Base-by-base conservation (phyloP, 805 yeast genomes). In the Yamadazyma laniorum region DNA sequence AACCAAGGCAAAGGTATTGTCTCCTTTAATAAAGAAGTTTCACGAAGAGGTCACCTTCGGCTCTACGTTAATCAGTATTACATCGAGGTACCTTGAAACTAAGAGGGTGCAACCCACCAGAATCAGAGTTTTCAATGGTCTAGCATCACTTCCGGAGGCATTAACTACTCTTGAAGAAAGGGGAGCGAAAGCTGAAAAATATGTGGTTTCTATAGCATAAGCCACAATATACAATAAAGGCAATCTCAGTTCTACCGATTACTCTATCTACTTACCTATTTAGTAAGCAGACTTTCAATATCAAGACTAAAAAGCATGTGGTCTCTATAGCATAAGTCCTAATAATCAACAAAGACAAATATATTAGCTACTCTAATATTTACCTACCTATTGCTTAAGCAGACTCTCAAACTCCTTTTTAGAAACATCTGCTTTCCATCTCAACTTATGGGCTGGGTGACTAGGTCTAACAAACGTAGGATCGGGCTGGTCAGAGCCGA, bases 161-260 rank as follows among this genome's bases (percentile, higher is more conserved):
- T 47, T 70, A 18, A 48, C 52, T 26, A 72, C 67, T 28, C 43
- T 70, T 25, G 74, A 70, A 42, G 50, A 45, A 18, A 48, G 46
- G 17, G 73, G 74, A n/a, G 72, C 74, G 5, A 61, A 61, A 29
- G 67, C 62, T 21, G 73, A 68, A 39, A 70, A 70, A 42, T 70
- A 61, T 44, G 65, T 68, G 13, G 26, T 31, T 3, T 21, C 23
- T 9, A 21, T 21, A 7, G 23, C 9, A 21, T 21, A 21, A 21
- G 9, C n/a, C n/a, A n/a, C n/a, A n/a, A n/a, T n/a, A n/a, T n/a
- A n/a, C n/a, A n/a, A n/a, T n/a, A n/a, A n/a, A n/a, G n/a, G n/a
- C n/a, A n/a, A n/a, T n/a, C n/a, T n/a, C n/a, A n/a, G n/a, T n/a
- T n/a, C n/a, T n/a, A n/a, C n/a, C n/a, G n/a, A n/a, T n/a, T n/a